A percentile compares a stretch with the other conserved stretches of the same genome.
These are phyloP conservation scores for Trichophyton equinum DNA, from an alignment of 2,329 filamentous ascomycete genomes.

Conservation along the genomic window DNA sequence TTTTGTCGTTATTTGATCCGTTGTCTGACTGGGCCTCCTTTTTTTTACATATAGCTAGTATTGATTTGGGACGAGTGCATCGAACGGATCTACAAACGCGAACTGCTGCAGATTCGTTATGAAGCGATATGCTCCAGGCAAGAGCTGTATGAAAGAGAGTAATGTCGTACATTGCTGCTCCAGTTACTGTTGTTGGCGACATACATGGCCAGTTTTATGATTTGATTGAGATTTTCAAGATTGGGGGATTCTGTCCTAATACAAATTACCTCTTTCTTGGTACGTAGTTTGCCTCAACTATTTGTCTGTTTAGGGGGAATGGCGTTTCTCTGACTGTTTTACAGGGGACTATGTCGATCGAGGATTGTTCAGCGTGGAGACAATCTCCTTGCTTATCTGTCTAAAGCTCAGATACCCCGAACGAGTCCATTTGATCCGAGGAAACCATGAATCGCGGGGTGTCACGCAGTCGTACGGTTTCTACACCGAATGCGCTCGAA, in stretches of 20 bases:
- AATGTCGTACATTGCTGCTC: conserved; percentile 96
- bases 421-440: conserved; percentile 88
- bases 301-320: neutral
- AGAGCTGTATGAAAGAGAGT: conserved; percentile 99
- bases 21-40: neutral
- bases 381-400: conserved; percentile 93
- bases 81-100: conserved; percentile 88
- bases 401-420: conserved; percentile 93
- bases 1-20: neutral
- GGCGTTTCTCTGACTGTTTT: neutral
- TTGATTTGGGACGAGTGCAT: conserved; percentile 98
- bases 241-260: conserved; percentile 91
- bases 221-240: conserved; percentile 97
- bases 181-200: conserved; percentile 93
- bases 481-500: conserved; percentile 94
- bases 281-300: conserved; percentile 28
- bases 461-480: conserved; percentile 99
- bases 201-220: conserved; percentile 99
- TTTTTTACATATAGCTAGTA: conserved; percentile 53
- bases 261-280: conserved; percentile 97
- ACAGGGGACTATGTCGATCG: conserved; percentile 94
- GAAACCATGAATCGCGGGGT: conserved; percentile 94
- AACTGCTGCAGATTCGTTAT: conserved; percentile 96
- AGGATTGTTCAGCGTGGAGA: conserved; percentile 97
- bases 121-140: conserved; percentile 97